A percentile compares a stretch with the other conserved stretches of the same genome.
Evolutionary conservation across 495 filamentous ascomycete genomes (phyloP).

Genomic region (Pyronema omphalodes): DNA sequence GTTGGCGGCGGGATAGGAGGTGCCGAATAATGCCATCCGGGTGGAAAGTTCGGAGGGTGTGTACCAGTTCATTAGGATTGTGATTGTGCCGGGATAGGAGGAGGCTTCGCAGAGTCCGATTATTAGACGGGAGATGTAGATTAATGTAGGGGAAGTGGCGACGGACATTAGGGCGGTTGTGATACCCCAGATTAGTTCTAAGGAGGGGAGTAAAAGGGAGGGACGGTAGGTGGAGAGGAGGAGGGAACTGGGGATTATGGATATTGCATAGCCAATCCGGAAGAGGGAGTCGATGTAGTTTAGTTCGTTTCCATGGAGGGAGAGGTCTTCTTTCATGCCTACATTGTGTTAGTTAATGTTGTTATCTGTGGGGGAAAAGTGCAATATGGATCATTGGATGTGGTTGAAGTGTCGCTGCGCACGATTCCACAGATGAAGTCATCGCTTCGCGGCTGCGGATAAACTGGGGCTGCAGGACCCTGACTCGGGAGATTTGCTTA

Average conservation of each 20-base stretch:
- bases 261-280: slow-evolving; percentile 7
- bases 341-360: not conserved
- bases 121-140: slow-evolving; percentile 7
- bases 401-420: too few species aligned
- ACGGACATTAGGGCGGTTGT: slow-evolving; percentile 4
- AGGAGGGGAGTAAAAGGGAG: slow-evolving; percentile 4
- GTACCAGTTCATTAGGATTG: slow-evolving; percentile 8
- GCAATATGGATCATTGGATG: too few species aligned
- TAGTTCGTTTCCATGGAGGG: slow-evolving; percentile 5
- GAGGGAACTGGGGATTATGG: slow-evolving; percentile 1
- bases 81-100: slow-evolving; percentile 8
- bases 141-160: slow-evolving; percentile 6
- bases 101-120: slow-evolving; percentile 7
- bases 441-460: too few species aligned
- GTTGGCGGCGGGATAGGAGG: slow-evolving; percentile 6
- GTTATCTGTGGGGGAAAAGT: not conserved
- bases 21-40: slow-evolving; percentile 2
- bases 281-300: slow-evolving; percentile 6
- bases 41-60: slow-evolving; percentile 4
- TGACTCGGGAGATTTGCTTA: not conserved
- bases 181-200: slow-evolving; percentile 5
- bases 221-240: slow-evolving; percentile 1
- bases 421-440: too few species aligned
- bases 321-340: slow-evolving; percentile 1
- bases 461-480: too few species aligned